Percentiles rank a stretch among this genome's conserved stretches.
Conservation (phyloP, 257 asterid genomes). For the Fraxinus pennsylvanica region DNA sequence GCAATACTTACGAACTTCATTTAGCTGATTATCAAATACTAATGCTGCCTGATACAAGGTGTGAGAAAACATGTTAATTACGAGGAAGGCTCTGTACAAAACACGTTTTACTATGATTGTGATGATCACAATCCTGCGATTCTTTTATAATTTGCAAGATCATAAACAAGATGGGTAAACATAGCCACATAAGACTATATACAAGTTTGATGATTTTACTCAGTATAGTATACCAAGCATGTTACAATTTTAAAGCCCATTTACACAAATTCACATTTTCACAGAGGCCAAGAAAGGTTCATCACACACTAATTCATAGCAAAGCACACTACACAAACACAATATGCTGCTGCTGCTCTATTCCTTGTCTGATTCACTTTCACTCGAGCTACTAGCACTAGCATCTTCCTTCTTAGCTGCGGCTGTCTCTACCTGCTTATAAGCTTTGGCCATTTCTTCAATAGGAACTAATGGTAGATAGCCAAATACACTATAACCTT, state of each 20-base stretch:
- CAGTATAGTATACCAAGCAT: too few species aligned
- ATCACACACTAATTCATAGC: not conserved
- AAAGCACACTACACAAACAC: not conserved
- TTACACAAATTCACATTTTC: not conserved
- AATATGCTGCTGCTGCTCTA: constrained; percentile 8
- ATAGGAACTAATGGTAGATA: constrained; percentile 68
- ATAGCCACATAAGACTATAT: too few species aligned
- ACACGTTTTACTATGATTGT: too few species aligned
- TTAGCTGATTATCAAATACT: too few species aligned
- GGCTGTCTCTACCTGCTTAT: constrained; percentile 57
- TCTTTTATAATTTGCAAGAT: too few species aligned
- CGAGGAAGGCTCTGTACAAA: too few species aligned
- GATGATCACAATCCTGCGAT: too few species aligned
- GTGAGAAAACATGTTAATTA: too few species aligned
- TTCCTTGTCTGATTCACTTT: constrained; percentile 45
- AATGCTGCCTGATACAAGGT: too few species aligned
- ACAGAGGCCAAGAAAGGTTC: not conserved
- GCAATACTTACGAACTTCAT: too few species aligned
- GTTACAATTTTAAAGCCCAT: not conserved
- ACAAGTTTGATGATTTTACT: too few species aligned
- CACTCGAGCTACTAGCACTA: constrained; percentile 26
- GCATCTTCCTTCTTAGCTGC: constrained; percentile 45
- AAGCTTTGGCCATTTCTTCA: constrained; percentile 64
- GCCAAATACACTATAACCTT: constrained; percentile 51
- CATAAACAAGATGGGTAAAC: too few species aligned